Evolutionary conservation across 805 yeast species (phyloP), one percentile per base, ranked within the genome.

Genomic region (Tetrapisispora taiwanensis): DNA sequence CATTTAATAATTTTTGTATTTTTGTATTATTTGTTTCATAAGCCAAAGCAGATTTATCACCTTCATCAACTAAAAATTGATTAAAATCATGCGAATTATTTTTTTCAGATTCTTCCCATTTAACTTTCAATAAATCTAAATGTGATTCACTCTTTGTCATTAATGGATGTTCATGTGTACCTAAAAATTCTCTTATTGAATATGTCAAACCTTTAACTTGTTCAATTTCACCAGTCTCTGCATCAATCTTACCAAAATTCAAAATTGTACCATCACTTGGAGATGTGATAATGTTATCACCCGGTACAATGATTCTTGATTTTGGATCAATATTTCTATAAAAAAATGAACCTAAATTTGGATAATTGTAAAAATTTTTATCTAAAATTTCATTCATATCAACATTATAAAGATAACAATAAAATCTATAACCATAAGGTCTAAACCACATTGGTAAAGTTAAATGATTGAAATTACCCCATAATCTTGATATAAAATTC

Each of bases 191-290:
- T 52, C 84, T 89, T 13, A 92, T 74, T 1, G 95, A 81, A 63
- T 92, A 92, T 1, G 94, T 86, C 76, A 92, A 76, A 8, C 98
- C 98, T 67, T 92, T 92, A 35, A 92, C 97, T 63, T 90, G 97
- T 63, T 92, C 97, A 48, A 92, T 87, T 53, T 84, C 86, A 33
- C 95, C 95, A 52, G 82, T 74, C 40, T 76, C 78, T 1, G 65
- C 52, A 43, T 71, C 71, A 32, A 85, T 77, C 26, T 76, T 70
- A 28, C 99, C 99, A 47, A 86, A 75, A 54, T 86, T 88, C 47
- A 92, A 68, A 17, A 92, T 82, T 50, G 76, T 81, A 22, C 99
- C 99, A 65, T 92, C 99, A 46, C 95, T 79, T 3, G 99, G 99
- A 28, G 94, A 81, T 9, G 81, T 90, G 41, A 92, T 65, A 6